Base-by-base conservation (phyloP, 306 rosid genomes). In the Gleditsia sinensis region DNA sequence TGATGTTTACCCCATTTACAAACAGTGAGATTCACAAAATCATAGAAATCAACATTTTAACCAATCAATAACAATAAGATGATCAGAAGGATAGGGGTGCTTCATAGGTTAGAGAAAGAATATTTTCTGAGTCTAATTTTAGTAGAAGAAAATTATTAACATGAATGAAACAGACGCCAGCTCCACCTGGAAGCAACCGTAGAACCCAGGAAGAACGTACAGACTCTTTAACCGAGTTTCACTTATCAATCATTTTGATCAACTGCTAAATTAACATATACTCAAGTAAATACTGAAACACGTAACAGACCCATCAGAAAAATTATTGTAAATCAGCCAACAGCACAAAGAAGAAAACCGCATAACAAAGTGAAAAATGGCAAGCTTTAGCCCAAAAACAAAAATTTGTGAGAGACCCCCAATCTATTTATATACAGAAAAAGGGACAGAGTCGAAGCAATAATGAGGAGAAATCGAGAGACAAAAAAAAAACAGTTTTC, bases 11-110 rank as follows among this genome's bases (percentile, higher is more conserved):
- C 42, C 72, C 72, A 59, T 59, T 59, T 10, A 1, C 10, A 58
- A 6, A 58, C 65, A 58, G 11, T 58, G 27, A 6, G 64, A 68
- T 64, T 30, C 11, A 60, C 69, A 45, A 53, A 59, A n/a, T 23
- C 57, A 74, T 37, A 62, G 19, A 58, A 71, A 74, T 8, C 39
- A 74, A 43, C 37, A 45, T 4, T 46, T 39, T 32, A 68, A 73
- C 55, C 17, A 73, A 72, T 13, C 53, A 46, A 20, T 55, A 59
- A 12, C 19, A 56, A 73, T 32, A 46, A 50, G 48, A 75, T 6
- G 40, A 59, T 6, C 45, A 33, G 32, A 59, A 59, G 43, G 43
- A 33, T n/a, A 17, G 14, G 17, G 36, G 20, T 36, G 30, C 55
- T 37, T 34, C 74, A 28, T 21, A n/a, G 8, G 37, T 80, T 34